Evolutionary conservation across 106 monocot species (phyloP).

Genomic region (Vanilla planifolia): DNA sequence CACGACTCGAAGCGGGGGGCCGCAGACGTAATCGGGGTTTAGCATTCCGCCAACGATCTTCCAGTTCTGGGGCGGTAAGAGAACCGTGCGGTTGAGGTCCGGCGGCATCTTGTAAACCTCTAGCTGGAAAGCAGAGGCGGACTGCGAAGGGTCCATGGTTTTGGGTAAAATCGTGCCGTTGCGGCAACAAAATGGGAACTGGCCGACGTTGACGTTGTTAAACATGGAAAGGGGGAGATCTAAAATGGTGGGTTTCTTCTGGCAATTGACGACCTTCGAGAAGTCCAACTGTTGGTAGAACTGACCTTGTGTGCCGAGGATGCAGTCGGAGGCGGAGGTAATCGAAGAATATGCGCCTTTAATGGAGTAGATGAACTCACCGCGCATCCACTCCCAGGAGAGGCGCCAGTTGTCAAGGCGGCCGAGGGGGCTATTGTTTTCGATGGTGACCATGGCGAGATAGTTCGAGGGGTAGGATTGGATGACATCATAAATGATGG

Average conservation of each 20-base stretch:
- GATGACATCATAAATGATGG: constrained; percentile 69
- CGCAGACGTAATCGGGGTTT: constrained; percentile 71
- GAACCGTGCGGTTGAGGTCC: constrained; percentile 58
- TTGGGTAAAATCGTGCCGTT: constrained; percentile 82
- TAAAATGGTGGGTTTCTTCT: constrained; percentile 39
- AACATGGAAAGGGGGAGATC: constrained; percentile 46
- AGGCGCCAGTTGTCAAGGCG: constrained; percentile 90
- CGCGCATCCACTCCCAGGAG: constrained; percentile 67
- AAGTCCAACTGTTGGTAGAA: constrained; percentile 69
- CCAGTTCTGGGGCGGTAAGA: constrained; percentile 62
- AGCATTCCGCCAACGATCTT: constrained; percentile 49
- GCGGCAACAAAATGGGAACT: constrained; percentile 68
- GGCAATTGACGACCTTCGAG: constrained; percentile 62
- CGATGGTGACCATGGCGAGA: constrained; percentile 62
- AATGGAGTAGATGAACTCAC: constrained; percentile 70
- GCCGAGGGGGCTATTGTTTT: constrained; percentile 47
- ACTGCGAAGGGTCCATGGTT: constrained; percentile 52
- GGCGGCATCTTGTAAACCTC: constrained; percentile 98
- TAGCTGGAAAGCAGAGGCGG: constrained; percentile 74
- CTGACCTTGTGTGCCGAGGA: constrained; percentile 49
- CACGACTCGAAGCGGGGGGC: constrained; percentile 49
- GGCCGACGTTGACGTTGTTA: constrained; percentile 54
- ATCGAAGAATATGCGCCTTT: constrained; percentile 53
- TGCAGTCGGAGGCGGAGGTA: constrained; percentile 39
- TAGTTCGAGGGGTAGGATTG: constrained; percentile 61